phyloP scores from a whole-genome alignment of 2,329 filamentous ascomycete species.

The Chaetomium olivaceum region DNA sequence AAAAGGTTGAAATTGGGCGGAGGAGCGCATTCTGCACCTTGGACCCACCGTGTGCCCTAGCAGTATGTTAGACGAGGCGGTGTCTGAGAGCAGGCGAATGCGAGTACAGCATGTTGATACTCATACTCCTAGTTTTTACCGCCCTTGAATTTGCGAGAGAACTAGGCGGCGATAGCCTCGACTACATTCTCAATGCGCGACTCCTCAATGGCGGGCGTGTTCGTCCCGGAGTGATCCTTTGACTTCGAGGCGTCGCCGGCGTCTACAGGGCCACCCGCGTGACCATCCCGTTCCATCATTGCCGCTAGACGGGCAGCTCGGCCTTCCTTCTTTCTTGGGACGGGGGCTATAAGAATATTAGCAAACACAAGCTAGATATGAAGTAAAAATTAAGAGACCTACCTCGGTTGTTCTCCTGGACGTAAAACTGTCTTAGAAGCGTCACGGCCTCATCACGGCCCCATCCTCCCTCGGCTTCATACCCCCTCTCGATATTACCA shows the following conservation, averaged over 20 bases:
- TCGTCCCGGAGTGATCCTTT: constrained; percentile 10
- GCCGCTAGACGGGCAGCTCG: constrained; percentile 55
- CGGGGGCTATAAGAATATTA: constrained; percentile 43
- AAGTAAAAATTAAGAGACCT: constrained; percentile 33
- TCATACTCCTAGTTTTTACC: background rate
- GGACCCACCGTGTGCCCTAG: no score
- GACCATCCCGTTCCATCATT: constrained; percentile 49
- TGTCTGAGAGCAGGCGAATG: background rate
- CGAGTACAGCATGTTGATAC: background rate
- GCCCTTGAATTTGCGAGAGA: background rate
- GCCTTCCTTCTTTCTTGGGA: constrained; percentile 57
- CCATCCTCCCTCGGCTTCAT: constrained; percentile 82
- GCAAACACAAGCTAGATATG: background rate
- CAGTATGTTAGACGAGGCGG: no score
- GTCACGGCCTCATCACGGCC: constrained; percentile 92
- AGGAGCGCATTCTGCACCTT: no score
- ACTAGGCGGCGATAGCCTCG: background rate
- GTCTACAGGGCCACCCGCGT: constrained; percentile 31
- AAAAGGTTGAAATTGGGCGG: background rate
- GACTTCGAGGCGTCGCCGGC: background rate
- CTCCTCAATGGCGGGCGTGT: constrained; percentile 9
- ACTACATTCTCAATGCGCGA: background rate
- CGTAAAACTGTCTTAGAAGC: constrained; percentile 88
- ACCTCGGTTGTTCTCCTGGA: constrained; percentile 96
- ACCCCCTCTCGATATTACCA: constrained; percentile 73